These are phyloP conservation scores for Talaromyces amestolkiae DNA, from an alignment of 2,329 filamentous ascomycete genomes.

Conservation along the genomic window DNA sequence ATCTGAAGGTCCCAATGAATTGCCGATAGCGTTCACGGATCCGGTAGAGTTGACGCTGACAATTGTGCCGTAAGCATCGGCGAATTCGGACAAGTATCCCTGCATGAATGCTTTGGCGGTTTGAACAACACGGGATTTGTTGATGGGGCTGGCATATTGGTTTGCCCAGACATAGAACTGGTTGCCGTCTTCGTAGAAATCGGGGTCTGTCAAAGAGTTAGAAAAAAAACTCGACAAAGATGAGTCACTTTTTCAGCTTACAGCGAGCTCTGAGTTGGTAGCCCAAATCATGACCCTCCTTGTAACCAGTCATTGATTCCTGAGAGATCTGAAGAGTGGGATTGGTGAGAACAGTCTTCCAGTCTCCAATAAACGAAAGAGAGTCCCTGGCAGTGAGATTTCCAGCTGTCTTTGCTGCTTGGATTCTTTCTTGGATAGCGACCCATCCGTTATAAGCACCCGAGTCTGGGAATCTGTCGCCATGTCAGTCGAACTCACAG, in stretches of 20 bases:
- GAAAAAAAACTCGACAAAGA: no score
- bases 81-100: constrained; percentile 58
- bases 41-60: constrained; percentile 58
- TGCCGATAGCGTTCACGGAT: constrained; percentile 53
- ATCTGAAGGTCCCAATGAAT: constrained; percentile 63
- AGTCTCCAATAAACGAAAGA: constrained; percentile 57
- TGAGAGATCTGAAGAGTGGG: constrained; percentile 58
- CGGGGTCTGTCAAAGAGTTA: constrained; percentile 36
- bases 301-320: constrained; percentile 61
- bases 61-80: constrained; percentile 55
- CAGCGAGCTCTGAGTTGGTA: constrained; percentile 14
- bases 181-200: constrained; percentile 50
- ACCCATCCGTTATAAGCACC: constrained; percentile 60
- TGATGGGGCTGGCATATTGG: constrained; percentile 55
- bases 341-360: constrained; percentile 58
- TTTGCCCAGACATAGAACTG: constrained; percentile 64
- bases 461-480: constrained; percentile 47
- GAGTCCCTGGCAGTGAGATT: constrained; percentile 54
- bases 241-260: not conserved
- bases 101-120: constrained; percentile 61
- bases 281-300: constrained; percentile 44
- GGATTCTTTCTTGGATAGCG: constrained; percentile 42
- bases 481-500: not conserved
- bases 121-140: constrained; percentile 51
- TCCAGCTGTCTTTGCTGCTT: constrained; percentile 34